A percentile compares a stretch with the other conserved stretches of the same genome.
Evolutionary conservation across 192 early-diverging fungal genomes (phyloP).

Genomic region (Coemansia sp.): DNA sequence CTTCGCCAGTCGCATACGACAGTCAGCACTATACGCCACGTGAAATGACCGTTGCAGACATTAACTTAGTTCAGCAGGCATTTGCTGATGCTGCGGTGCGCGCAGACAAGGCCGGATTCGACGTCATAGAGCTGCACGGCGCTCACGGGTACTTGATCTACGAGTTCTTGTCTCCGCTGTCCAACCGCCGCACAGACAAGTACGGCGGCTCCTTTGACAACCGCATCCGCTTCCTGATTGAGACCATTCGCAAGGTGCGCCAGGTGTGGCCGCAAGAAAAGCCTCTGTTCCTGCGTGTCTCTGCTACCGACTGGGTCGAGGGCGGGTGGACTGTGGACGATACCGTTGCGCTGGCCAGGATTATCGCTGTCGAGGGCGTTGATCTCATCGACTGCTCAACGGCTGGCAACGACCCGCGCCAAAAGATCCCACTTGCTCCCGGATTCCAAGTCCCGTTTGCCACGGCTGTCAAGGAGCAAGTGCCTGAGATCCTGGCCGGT

Average conservation of each 20-base stretch:
- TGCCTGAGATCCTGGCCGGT: slow-evolving; percentile 56
- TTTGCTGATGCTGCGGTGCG: slow-evolving; percentile 68
- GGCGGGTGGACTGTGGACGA: slow-evolving; percentile 75
- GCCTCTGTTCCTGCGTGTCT: slow-evolving; percentile 82
- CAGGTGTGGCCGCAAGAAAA: slow-evolving; percentile 72
- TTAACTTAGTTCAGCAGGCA: slow-evolving; percentile 57
- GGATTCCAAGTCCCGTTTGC: slow-evolving; percentile 74
- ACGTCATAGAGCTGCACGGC: slow-evolving; percentile 83
- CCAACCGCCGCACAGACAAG: slow-evolving; percentile 84
- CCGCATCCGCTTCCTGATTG: slow-evolving; percentile 71
- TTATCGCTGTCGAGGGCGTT: slow-evolving; percentile 63
- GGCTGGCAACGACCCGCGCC: slow-evolving; percentile 63
- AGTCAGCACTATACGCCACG: slow-evolving; percentile 15
- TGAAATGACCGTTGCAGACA: slow-evolving; percentile 65
- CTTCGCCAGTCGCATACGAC: slow-evolving; percentile 56
- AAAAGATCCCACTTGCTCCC: slow-evolving; percentile 47
- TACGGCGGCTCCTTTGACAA: slow-evolving; percentile 93
- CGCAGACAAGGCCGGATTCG: slow-evolving; percentile 76
- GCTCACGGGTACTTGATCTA: slow-evolving; percentile 89
- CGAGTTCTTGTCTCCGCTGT: slow-evolving; percentile 73
- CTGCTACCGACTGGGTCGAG: slow-evolving; percentile 67
- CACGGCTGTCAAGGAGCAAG: slow-evolving; percentile 57
- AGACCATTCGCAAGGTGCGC: slow-evolving; percentile 61
- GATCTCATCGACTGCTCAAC: slow-evolving; percentile 82
- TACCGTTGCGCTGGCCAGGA: slow-evolving; percentile 58